A percentile compares a stretch with the other conserved stretches of the same genome.
phyloP scores from a whole-genome alignment of 306 rosid genomes.

The Castanopsis chinensis region DNA sequence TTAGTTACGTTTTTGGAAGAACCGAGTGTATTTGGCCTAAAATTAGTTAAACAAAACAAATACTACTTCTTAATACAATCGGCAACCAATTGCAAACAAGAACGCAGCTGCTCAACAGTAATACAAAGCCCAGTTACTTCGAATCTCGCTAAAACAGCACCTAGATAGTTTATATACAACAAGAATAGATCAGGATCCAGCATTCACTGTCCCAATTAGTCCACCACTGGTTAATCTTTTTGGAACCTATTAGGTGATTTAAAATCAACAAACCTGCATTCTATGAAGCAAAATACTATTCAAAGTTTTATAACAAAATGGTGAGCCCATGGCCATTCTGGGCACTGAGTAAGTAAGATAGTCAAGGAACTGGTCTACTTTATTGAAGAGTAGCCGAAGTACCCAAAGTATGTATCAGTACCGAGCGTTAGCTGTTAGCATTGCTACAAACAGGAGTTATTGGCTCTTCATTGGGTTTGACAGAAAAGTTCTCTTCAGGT shows the following conservation, averaged over 20 bases:
- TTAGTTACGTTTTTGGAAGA: no score
- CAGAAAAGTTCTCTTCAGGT: conserved; percentile 60
- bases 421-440: conserved; percentile 25
- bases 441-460: background rate
- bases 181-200: background rate
- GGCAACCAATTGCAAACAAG: background rate
- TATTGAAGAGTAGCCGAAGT: background rate
- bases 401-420: conserved; percentile 1
- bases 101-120: background rate
- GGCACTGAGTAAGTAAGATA: background rate
- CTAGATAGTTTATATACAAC: background rate
- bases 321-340: background rate
- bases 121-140: background rate
- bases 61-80: background rate
- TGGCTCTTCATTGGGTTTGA: conserved; percentile 23
- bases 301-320: background rate
- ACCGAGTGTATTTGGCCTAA: background rate
- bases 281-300: background rate
- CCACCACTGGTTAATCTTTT: background rate
- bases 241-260: background rate
- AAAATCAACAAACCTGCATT: background rate
- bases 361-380: background rate
- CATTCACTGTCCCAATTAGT: background rate
- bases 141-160: background rate
- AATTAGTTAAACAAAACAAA: background rate